phyloP scores from a whole-genome alignment of 176 grass and related monocot species.

The Typha latifolia region DNA sequence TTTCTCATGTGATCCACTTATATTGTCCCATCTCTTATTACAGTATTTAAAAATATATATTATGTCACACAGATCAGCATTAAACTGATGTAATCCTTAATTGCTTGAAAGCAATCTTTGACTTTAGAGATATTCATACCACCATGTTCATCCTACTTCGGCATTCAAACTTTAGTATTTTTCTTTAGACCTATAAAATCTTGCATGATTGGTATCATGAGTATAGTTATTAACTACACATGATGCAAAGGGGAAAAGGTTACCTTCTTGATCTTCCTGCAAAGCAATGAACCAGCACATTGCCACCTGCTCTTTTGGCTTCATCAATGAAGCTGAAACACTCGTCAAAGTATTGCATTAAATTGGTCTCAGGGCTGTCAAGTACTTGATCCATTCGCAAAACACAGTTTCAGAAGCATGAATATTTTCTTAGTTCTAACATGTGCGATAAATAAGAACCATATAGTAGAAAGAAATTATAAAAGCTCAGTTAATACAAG shows the following conservation, averaged over 20 bases:
- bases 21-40: no score
- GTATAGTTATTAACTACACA: not conserved
- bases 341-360: slow-evolving; percentile 62
- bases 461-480: no score
- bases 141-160: not conserved
- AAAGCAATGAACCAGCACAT: slow-evolving; percentile 88
- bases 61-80: no score
- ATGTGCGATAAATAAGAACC: no score
- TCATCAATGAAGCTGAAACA: slow-evolving; percentile 86
- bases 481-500: no score
- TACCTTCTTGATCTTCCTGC: slow-evolving; percentile 93
- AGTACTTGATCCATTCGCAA: slow-evolving; percentile 42
- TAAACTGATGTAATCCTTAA: no score
- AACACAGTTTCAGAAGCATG: not conserved
- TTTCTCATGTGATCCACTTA: no score
- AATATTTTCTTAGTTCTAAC: not conserved
- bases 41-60: no score
- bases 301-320: slow-evolving; percentile 49
- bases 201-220: not conserved
- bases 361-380: slow-evolving; percentile 50
- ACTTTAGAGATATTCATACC: not conserved
- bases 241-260: not conserved
- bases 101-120: no score
- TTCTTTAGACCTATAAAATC: not conserved
- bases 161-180: not conserved